These are phyloP conservation scores for Botryobasidium botryosum DNA, from an alignment of 768 basidiomycete species.

Conservation along the genomic window DNA sequence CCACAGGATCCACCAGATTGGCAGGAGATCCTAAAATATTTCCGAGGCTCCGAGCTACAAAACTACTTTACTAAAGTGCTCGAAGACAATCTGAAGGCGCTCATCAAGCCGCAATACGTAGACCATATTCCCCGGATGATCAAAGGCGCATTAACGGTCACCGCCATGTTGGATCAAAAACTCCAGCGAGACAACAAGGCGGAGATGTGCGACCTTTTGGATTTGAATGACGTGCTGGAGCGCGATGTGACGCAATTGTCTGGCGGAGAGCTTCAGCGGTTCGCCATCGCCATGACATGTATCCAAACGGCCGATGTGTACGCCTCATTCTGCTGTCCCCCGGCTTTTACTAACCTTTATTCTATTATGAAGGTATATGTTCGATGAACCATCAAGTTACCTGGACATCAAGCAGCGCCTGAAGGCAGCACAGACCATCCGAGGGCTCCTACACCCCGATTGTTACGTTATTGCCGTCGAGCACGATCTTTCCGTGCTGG, in stretches of 20 bases:
- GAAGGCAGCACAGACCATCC: conserved; percentile 89
- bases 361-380: conserved; percentile 63
- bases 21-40: conserved; percentile 96
- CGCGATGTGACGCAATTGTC: conserved; percentile 77
- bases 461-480: conserved; percentile 96
- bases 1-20: conserved; percentile 90
- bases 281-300: conserved; percentile 95
- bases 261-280: conserved; percentile 94
- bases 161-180: conserved; percentile 85
- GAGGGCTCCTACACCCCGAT: conserved; percentile 59
- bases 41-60: conserved; percentile 95
- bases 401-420: conserved; percentile 92
- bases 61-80: conserved; percentile 99
- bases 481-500: conserved; percentile 95
- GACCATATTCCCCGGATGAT: conserved; percentile 96
- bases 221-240: conserved; percentile 70
- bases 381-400: conserved; percentile 97
- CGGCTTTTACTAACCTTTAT: no score
- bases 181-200: conserved; percentile 80
- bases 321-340: no score
- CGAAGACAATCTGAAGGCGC: conserved; percentile 94
- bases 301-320: conserved; percentile 92
- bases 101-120: conserved; percentile 99
- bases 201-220: conserved; percentile 68
- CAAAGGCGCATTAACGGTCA: conserved; percentile 75